Evolutionary conservation across 2,329 filamentous ascomycete species (phyloP), one percentile per base, ranked within the genome.

Genomic region (Biscogniauxia sp.): DNA sequence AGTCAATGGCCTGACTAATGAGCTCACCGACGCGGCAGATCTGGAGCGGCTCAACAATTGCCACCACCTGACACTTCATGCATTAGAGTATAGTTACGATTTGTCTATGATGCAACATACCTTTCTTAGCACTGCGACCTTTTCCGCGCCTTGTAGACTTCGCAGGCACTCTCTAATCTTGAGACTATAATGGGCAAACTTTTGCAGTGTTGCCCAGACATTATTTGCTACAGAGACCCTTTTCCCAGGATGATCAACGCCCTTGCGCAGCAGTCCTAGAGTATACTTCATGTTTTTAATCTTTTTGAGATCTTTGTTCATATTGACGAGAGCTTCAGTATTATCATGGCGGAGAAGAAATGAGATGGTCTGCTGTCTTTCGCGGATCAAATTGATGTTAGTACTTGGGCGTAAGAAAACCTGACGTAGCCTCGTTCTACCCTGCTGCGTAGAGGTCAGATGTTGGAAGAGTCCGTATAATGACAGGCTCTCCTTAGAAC

Each of bases 391-490:
- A 0, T 80, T 74, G 0, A 91, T 71, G 61, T 95, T 84, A 25
- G 88, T 79, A 28, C 87, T 91, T 20, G 95, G 95, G 0, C 90
- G 87, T 7, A 97, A 78, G 66, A 99, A 95, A 56, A 90, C 84
- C 68, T 91, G 88, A n/a, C 91, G 88, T 5, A 99, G 80, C 51
- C 84, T 82, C 25, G 78, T 71, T 67, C 87, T 92, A 0, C 95
- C 95, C 72, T 97, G 93, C 0, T 90, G 83, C 3, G 93, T 97
- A 58, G 84, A 84, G 25, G 90, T 87, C 28, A 95, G 78, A 58
- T 86, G 81, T 60, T 89, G 86, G 63, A 97, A 96, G 0, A 98
- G 78, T 0, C 91, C 93, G 73, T 90, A 97, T 0, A 97, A 78
- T 0, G 92, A 98, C 1, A 95, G 80, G 17, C 87, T 90, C 76